Base-by-base conservation (phyloP, 805 yeast species). In the Kazachstania bromeliacearum region DNA sequence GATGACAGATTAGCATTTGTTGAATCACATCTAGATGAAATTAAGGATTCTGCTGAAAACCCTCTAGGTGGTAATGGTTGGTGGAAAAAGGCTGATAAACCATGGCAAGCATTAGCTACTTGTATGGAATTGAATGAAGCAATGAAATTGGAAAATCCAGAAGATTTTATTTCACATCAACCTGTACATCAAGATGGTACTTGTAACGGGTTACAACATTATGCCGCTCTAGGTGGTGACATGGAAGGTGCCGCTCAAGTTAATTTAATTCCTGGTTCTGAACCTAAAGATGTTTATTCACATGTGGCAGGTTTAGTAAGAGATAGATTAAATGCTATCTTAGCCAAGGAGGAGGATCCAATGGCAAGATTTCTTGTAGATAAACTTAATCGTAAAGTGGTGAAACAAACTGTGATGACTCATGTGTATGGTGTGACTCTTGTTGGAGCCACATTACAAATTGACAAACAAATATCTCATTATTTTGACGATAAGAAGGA, bases 381-480 rank as follows among this genome's bases (percentile, higher is more conserved):
- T 35, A 71, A 76, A 41, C 73, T 89, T 39, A 71, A 79, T 14
- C 73, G 98, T 49, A 89, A 89, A 55, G 79, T 92, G 31, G 95
- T 92, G 25, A 89, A 89, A 55, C 98, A 89, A 57, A 85, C 98
- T 0, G 97, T 89, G 18, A 89, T 89, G 98, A 89, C 98, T 0
- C 88, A 87, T 51, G 98, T 89, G 25, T 89, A 89, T 55, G 98
- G 98, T 50, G 98, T 89, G 9, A 89, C 98, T 0, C 85, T 73
- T 54, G 73, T 85, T 43, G 98, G 98, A 13, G 98, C 97, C 0
- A 75, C 85, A 13, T 79, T 78, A 3, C 98, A 89, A 62, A 85
- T 89, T 51, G 73, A 76, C 39, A 82, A 79, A 51, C 88, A 88
- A 53, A 63, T 89, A 38, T 72, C 71, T 21, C 78, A 75, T 33